These are phyloP conservation scores for Mallotus japonicus DNA, from an alignment of 441 rosid genomes.

Conservation along the genomic window DNA sequence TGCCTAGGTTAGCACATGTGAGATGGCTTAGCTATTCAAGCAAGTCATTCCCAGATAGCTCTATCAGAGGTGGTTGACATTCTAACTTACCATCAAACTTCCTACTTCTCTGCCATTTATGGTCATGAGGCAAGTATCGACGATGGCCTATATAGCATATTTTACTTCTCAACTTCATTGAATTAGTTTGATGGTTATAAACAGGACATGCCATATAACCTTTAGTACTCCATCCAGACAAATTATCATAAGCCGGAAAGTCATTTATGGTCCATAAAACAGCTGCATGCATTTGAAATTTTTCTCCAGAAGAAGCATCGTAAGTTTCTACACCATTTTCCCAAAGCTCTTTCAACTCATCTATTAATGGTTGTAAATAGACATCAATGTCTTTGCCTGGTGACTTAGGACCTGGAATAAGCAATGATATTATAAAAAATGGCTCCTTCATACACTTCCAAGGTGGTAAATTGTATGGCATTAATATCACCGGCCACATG, in stretches of 20 bases:
- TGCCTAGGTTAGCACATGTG: rapidly evolving
- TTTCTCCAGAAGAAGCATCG: background rate
- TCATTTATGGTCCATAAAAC: constrained; percentile 20
- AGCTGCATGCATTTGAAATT: background rate
- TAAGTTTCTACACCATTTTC: background rate
- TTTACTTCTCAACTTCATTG: background rate
- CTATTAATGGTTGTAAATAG: constrained; percentile 4
- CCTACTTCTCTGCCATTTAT: background rate
- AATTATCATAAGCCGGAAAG: constrained; percentile 8
- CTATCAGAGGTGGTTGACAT: background rate
- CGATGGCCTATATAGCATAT: constrained; percentile 15
- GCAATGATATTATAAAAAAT: background rate
- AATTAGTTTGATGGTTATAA: background rate
- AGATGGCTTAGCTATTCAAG: background rate
- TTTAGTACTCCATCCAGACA: constrained; percentile 19
- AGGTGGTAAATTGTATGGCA: constrained; percentile 9
- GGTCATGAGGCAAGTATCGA: background rate
- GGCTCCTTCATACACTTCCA: constrained; percentile 13
- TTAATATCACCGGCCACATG: background rate
- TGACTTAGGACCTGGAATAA: background rate
- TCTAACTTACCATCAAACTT: background rate
- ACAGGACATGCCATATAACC: constrained; percentile 7
- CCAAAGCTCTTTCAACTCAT: constrained; percentile 18
- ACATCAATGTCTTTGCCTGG: constrained; percentile 7
- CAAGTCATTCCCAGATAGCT: background rate